Conservation (phyloP, 192 early-diverging fungal species). For the Piromyces finnis region DNA sequence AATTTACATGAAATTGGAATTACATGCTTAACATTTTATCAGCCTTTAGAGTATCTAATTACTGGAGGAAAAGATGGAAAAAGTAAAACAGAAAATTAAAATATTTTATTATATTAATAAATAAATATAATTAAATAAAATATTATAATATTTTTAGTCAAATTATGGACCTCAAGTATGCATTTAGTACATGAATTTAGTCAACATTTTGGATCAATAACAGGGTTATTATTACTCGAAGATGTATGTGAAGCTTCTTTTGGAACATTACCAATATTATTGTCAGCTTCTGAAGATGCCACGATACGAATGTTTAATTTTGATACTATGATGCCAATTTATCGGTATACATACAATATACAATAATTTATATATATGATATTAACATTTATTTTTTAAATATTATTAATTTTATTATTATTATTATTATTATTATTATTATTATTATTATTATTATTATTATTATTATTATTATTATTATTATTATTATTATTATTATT, state of each 20-base stretch:
- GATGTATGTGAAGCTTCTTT: slow-evolving; percentile 6
- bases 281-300: slow-evolving; percentile 20
- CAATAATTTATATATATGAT: no score
- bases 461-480: no score
- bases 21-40: slow-evolving; percentile 13
- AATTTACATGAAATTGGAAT: slow-evolving; percentile 18
- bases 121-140: slow-evolving; percentile 2
- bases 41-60: slow-evolving; percentile 20
- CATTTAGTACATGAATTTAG: slow-evolving; percentile 14
- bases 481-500: no score
- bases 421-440: no score
- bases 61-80: slow-evolving; percentile 18
- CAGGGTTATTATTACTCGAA: slow-evolving; percentile 14
- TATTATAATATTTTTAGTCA: slow-evolving; percentile 4
- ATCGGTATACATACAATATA: not conserved
- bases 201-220: slow-evolving; percentile 16
- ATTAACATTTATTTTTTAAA: no score
- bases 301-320: slow-evolving; percentile 26
- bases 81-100: not conserved
- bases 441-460: no score
- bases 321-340: slow-evolving; percentile 2
- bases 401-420: no score
- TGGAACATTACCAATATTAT: slow-evolving; percentile 10
- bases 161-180: slow-evolving; percentile 19
- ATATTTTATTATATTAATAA: no score